Percentiles rank a stretch among this genome's conserved stretches.
Conservation (phyloP, 2,329 filamentous ascomycete genomes). For the Lecanoromycetidae sp. region DNA sequence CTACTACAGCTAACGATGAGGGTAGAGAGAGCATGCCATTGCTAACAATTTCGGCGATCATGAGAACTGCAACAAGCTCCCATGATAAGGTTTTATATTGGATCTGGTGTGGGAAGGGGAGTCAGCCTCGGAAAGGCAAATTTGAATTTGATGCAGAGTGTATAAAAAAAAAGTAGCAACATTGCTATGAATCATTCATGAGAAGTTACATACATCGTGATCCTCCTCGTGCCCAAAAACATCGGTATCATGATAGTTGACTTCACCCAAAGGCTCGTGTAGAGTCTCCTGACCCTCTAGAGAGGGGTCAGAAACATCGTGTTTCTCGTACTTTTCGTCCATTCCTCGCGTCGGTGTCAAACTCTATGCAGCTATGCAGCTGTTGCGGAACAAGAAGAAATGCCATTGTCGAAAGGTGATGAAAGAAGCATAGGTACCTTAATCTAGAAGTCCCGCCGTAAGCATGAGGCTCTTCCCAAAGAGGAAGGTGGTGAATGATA, state of each 20-base stretch:
- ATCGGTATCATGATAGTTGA: conserved; percentile 16
- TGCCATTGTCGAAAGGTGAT: background rate
- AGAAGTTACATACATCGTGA: conserved; percentile 15
- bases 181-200: background rate
- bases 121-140: background rate
- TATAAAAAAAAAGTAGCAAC: background rate
- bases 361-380: background rate
- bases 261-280: background rate
- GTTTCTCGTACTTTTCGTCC: conserved; percentile 8
- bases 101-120: conserved; percentile 24
- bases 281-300: conserved; percentile 3
- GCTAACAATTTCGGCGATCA: conserved; percentile 45
- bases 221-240: conserved; percentile 18
- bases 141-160: background rate
- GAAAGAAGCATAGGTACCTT: background rate
- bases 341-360: background rate
- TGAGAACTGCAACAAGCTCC: conserved; percentile 41
- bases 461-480: background rate
- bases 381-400: background rate
- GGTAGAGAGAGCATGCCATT: conserved; percentile 45
- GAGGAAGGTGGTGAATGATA: conserved; percentile 10
- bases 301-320: conserved; percentile 3
- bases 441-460: background rate
- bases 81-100: conserved; percentile 44
- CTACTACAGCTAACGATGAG: conserved; percentile 40